phyloP scores from a whole-genome alignment of 2,329 filamentous ascomycete species.

The Aureobasidium vineae region DNA sequence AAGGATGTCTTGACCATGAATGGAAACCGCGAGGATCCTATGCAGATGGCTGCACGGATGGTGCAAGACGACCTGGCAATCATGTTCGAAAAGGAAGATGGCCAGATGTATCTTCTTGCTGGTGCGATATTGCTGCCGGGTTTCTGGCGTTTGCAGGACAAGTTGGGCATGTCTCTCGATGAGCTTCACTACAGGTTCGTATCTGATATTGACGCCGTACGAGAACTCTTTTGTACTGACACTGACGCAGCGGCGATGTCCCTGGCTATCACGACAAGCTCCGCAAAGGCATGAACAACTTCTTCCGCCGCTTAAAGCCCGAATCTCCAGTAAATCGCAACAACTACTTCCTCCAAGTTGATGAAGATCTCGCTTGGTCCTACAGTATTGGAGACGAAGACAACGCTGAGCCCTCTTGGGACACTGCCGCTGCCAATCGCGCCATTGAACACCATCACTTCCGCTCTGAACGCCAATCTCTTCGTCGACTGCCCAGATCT shows the following conservation, averaged over 20 bases:
- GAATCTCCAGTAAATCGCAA: constrained; percentile 67
- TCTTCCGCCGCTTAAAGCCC: constrained; percentile 70
- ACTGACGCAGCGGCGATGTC: constrained; percentile 61
- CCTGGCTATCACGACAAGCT: constrained; percentile 69
- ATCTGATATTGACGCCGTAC: not conserved
- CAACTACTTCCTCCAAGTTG: constrained; percentile 88
- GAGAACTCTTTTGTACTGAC: not conserved
- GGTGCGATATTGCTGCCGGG: constrained; percentile 73
- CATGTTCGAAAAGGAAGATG: constrained; percentile 74
- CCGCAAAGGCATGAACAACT: constrained; percentile 75
- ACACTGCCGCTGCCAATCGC: constrained; percentile 70
- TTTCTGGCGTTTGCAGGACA: constrained; percentile 81
- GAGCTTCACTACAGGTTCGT: constrained; percentile 67
- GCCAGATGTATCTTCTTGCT: constrained; percentile 76
- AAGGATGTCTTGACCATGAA: constrained; percentile 55
- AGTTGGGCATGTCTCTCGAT: constrained; percentile 73
- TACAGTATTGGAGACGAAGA: constrained; percentile 74
- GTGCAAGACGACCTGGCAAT: constrained; percentile 80
- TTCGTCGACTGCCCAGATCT: constrained; percentile 50
- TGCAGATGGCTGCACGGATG: constrained; percentile 69
- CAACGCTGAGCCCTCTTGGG: constrained; percentile 62
- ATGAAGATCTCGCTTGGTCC: constrained; percentile 74
- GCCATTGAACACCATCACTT: constrained; percentile 73
- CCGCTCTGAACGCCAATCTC: constrained; percentile 69
- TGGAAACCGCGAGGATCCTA: constrained; percentile 64